Conservation (phyloP, 805 yeast genomes). For the Yarrowia deformans region DNA sequence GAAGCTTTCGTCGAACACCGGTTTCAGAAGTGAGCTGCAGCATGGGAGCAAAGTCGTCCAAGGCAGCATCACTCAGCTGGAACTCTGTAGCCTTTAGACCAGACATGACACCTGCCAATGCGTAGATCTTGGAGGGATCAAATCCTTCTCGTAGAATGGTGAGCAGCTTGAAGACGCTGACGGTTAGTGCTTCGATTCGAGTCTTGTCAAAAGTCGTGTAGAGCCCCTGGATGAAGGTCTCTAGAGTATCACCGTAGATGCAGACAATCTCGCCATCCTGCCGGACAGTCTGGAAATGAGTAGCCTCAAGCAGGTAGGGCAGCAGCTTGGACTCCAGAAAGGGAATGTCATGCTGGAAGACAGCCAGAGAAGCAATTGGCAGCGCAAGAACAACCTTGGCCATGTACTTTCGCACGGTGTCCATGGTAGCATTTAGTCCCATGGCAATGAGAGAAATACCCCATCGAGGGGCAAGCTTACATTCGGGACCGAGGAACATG, state of each 20-base stretch:
- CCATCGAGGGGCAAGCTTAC: conserved; percentile 72
- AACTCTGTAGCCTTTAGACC: conserved; percentile 34
- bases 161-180: conserved; percentile 56
- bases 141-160: conserved; percentile 59
- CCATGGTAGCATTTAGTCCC: conserved; percentile 79
- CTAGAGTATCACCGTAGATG: conserved; percentile 62
- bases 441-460: conserved; percentile 74
- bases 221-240: conserved; percentile 56
- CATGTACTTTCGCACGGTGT: conserved; percentile 72
- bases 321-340: conserved; percentile 57
- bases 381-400: conserved; percentile 63
- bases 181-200: conserved; percentile 48
- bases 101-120: conserved; percentile 38
- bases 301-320: conserved; percentile 69
- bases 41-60: conserved; percentile 24
- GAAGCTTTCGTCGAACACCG: conserved; percentile 19
- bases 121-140: conserved; percentile 58
- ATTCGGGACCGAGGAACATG: conserved; percentile 57
- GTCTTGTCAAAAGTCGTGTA: conserved; percentile 49
- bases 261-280: conserved; percentile 53
- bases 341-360: conserved; percentile 56
- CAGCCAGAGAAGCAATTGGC: conserved; percentile 55
- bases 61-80: conserved; percentile 4
- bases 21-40: conserved; percentile 25
- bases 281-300: conserved; percentile 59